Evolutionary conservation across 306 rosid species (phyloP).

Genomic region (Gastrolobium villosum): DNA sequence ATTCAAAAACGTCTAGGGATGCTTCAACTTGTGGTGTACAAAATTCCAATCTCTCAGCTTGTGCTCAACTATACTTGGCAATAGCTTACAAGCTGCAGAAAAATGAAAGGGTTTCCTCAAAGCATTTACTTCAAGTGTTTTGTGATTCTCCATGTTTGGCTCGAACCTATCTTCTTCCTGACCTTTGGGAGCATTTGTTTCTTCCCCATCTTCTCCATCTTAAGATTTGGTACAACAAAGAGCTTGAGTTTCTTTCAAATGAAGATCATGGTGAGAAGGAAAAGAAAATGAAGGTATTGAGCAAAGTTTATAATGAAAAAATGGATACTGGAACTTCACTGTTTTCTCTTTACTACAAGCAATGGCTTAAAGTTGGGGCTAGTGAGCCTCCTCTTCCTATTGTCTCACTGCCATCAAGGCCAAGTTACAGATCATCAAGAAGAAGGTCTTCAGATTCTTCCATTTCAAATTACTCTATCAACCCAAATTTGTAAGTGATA

Average conservation of each 20-base stretch:
- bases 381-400: constrained; percentile 68
- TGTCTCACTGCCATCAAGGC: constrained; percentile 67
- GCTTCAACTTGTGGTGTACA: constrained; percentile 53
- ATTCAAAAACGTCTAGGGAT: constrained; percentile 50
- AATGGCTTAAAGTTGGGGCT: constrained; percentile 84
- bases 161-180: constrained; percentile 71
- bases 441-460: constrained; percentile 74
- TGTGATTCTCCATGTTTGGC: constrained; percentile 77
- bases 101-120: constrained; percentile 68
- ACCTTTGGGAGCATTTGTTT: constrained; percentile 94
- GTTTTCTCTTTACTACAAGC: constrained; percentile 79
- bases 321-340: constrained; percentile 75
- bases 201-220: constrained; percentile 93
- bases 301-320: constrained; percentile 67
- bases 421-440: constrained; percentile 58
- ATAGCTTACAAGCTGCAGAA: constrained; percentile 69
- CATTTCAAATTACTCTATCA: constrained; percentile 61
- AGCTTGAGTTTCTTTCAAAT: constrained; percentile 63
- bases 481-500: constrained; percentile 74
- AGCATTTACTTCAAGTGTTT: constrained; percentile 77
- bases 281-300: constrained; percentile 62
- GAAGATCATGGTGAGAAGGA: constrained; percentile 54
- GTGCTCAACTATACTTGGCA: constrained; percentile 81
- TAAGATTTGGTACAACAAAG: constrained; percentile 74
- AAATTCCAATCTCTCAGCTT: constrained; percentile 67